Percentiles rank a stretch among this genome's conserved stretches.
These are phyloP conservation scores for Zostera marina DNA, from an alignment of 116 monocot genomes.

Conservation along the genomic window DNA sequence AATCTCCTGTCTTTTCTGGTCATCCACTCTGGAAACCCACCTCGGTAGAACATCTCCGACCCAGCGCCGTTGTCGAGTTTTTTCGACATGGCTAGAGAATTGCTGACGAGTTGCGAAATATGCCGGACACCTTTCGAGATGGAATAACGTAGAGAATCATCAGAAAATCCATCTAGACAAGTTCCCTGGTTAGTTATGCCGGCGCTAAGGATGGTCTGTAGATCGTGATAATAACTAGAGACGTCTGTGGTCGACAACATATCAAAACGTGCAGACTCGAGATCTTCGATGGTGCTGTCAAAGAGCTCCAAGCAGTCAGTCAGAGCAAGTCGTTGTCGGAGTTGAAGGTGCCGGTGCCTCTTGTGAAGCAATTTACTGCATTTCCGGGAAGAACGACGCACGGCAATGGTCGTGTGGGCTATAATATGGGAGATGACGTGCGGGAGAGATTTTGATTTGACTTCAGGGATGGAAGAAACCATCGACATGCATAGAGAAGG, in stretches of 20 bases:
- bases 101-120: conserved; percentile 45
- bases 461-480: conserved; percentile 15
- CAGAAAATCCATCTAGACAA: conserved; percentile 66
- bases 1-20: conserved; percentile 20
- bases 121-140: conserved; percentile 23
- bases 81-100: conserved; percentile 53
- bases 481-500: conserved; percentile 32
- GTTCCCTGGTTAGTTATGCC: conserved; percentile 77
- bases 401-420: conserved; percentile 11
- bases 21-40: conserved; percentile 36
- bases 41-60: neutral
- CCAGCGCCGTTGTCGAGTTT: conserved; percentile 14
- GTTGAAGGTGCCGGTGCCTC: conserved; percentile 3
- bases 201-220: conserved; percentile 39
- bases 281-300: conserved; percentile 24
- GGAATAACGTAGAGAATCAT: conserved; percentile 11
- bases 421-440: conserved; percentile 28
- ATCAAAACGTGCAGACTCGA: conserved; percentile 6
- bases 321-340: conserved; percentile 22
- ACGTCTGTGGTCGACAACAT: conserved; percentile 6
- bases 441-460: conserved; percentile 21
- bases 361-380: conserved; percentile 15
- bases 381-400: conserved; percentile 13
- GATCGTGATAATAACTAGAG: conserved; percentile 10
- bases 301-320: conserved; percentile 52